phyloP scores from a whole-genome alignment of 2,329 filamentous ascomycete species.

The Cordyceps pruinosa region DNA sequence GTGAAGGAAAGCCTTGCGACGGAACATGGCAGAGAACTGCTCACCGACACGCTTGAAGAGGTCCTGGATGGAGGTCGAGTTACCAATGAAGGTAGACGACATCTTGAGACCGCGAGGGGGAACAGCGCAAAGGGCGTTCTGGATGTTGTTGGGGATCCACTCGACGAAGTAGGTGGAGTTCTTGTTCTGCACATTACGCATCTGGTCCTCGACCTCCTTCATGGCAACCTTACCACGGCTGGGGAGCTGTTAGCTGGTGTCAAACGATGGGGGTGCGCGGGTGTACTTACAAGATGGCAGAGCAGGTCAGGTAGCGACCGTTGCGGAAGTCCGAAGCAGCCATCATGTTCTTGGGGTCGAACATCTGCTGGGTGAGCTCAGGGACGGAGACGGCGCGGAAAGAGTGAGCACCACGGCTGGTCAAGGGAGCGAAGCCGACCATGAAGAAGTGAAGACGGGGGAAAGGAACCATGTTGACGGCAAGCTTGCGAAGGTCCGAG shows the following conservation, averaged over 20 bases:
- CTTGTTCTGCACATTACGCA: slow-evolving; percentile 99
- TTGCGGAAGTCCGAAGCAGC: slow-evolving; percentile 99
- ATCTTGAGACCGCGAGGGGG: slow-evolving; percentile 97
- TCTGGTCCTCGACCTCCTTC: slow-evolving; percentile 99
- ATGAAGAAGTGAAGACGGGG: slow-evolving; percentile 99
- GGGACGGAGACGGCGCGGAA: slow-evolving; percentile 98
- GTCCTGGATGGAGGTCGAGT: slow-evolving; percentile 99
- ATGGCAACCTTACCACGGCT: slow-evolving; percentile 98
- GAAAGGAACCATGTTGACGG: slow-evolving; percentile 99
- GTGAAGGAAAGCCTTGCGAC: slow-evolving; percentile 99
- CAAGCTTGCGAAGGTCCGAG: slow-evolving; percentile 98
- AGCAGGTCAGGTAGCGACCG: slow-evolving; percentile 98
- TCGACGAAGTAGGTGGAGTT: slow-evolving; percentile 99
- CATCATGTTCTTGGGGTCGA: slow-evolving; percentile 99
- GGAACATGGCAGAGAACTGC: slow-evolving; percentile 99
- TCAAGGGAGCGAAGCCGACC: slow-evolving; percentile 98
- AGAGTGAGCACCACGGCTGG: slow-evolving; percentile 74
- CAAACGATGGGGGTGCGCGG: not conserved
- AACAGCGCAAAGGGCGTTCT: slow-evolving; percentile 98
- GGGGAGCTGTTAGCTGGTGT: slow-evolving; percentile 13
- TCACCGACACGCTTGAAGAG: slow-evolving; percentile 99
- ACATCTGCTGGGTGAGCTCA: slow-evolving; percentile 99
- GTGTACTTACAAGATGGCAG: slow-evolving; percentile 78
- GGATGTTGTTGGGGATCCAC: slow-evolving; percentile 99
- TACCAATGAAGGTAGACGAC: slow-evolving; percentile 98